phyloP scores from a whole-genome alignment of 129 eudicot species.

The Centaurea solstitialis region DNA sequence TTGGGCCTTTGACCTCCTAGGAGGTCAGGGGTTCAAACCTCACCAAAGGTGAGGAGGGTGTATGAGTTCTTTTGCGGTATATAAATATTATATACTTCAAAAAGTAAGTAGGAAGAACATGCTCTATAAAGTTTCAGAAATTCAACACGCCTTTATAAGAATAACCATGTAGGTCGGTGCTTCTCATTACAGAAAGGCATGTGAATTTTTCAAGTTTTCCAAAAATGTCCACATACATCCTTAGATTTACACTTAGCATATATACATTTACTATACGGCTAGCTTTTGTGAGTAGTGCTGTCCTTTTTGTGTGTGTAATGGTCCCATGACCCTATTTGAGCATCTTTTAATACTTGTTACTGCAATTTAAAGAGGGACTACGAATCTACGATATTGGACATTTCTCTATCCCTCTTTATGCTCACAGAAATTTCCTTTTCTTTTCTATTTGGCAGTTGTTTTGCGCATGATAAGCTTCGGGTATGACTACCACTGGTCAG shows the following conservation, averaged over 20 bases:
- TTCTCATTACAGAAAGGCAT: not conserved
- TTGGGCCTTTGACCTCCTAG: too few relatives aligned
- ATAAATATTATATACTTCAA: not conserved
- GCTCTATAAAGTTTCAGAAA: not conserved
- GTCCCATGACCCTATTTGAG: not conserved
- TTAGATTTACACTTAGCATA: not conserved
- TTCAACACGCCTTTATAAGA: not conserved
- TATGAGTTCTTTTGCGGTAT: too few relatives aligned
- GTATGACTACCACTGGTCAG: constrained; percentile 86
- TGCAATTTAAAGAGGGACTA: not conserved
- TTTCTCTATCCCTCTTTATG: not conserved
- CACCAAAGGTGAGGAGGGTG: too few relatives aligned
- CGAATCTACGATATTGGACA: not conserved
- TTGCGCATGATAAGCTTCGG: constrained; percentile 97
- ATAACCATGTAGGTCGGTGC: not conserved
- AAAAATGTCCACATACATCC: not conserved
- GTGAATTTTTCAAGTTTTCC: not conserved
- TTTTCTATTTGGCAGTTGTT: constrained; percentile 61
- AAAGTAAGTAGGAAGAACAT: not conserved
- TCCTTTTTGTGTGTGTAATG: not conserved
- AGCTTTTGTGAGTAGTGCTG: not conserved
- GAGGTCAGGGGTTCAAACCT: too few relatives aligned
- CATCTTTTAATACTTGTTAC: constrained; percentile 4
- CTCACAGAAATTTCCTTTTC: not conserved
- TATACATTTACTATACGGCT: not conserved